These are phyloP conservation scores for Cladorrhinum samala DNA, from an alignment of 495 filamentous ascomycete genomes.

Conservation along the genomic window DNA sequence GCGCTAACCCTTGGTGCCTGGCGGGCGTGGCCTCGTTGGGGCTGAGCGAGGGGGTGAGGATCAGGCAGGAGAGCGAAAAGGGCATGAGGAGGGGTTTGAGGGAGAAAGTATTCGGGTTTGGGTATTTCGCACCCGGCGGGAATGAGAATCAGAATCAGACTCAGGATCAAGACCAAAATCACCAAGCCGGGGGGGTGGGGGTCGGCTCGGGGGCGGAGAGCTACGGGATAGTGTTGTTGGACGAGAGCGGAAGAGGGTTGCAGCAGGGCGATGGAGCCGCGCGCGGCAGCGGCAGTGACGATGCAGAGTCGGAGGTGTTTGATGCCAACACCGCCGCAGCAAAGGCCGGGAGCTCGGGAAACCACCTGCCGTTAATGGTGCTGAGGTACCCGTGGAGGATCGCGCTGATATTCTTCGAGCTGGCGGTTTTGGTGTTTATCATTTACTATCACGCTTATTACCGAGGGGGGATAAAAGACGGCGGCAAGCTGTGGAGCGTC, in stretches of 20 bases:
- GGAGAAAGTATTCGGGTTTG: constrained; percentile 22
- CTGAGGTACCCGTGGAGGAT: constrained; percentile 26
- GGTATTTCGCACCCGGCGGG: too few species aligned
- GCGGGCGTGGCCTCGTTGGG: constrained; percentile 28
- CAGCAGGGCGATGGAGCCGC: neutral
- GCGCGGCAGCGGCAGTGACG: neutral
- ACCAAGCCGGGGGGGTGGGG: constrained; percentile 3
- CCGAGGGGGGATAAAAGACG: constrained; percentile 18
- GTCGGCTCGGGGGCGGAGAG: constrained; percentile 19
- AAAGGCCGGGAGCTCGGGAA: neutral
- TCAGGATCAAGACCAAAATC: too few species aligned
- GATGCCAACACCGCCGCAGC: neutral
- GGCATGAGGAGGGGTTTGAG: constrained; percentile 14
- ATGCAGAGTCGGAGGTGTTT: constrained; percentile 3
- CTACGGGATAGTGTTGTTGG: constrained; percentile 28
- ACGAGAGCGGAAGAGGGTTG: constrained; percentile 24
- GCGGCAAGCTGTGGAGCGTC: constrained; percentile 21
- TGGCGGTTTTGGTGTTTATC: constrained; percentile 23
- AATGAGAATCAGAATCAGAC: too few species aligned
- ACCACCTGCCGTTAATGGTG: constrained; percentile 23
- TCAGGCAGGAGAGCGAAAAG: constrained; percentile 16
- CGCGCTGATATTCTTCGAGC: constrained; percentile 20
- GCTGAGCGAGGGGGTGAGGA: constrained; percentile 12
- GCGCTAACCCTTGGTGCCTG: constrained; percentile 30
- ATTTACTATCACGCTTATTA: constrained; percentile 31